Percentiles rank a stretch among this genome's conserved stretches.
Evolutionary conservation across 345 rosid species (phyloP).

Genomic region (Hibiscus tridactylites): DNA sequence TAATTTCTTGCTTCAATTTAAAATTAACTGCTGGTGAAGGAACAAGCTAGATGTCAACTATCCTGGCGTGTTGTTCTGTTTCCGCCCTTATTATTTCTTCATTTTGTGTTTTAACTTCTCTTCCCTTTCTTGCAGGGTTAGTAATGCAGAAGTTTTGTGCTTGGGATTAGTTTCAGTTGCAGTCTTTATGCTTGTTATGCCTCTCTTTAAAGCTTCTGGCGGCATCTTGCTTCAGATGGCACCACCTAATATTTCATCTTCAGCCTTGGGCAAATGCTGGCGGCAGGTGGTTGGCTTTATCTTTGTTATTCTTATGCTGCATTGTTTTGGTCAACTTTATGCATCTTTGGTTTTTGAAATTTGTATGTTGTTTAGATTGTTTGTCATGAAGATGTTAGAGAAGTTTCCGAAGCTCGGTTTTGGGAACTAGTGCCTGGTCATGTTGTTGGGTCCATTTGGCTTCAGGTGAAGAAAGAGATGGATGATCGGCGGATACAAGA

Average conservation of each 20-base stretch:
- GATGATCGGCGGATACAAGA: constrained; percentile 51
- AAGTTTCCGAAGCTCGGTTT: constrained; percentile 79
- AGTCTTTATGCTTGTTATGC: constrained; percentile 82
- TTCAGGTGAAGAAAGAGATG: constrained; percentile 65
- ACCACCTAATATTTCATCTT: constrained; percentile 77
- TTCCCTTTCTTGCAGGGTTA: constrained; percentile 51
- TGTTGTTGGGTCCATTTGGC: constrained; percentile 66
- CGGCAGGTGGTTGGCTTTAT: constrained; percentile 56
- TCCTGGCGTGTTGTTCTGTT: background rate
- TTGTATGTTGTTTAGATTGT: constrained; percentile 37
- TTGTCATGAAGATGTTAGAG: constrained; percentile 62
- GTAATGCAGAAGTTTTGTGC: constrained; percentile 89
- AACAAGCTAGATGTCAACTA: background rate
- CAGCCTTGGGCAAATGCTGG: constrained; percentile 82
- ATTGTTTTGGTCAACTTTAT: background rate
- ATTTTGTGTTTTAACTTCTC: background rate
- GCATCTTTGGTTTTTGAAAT: background rate
- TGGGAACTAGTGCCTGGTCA: constrained; percentile 98
- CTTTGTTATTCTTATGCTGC: background rate
- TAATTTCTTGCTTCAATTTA: constrained; percentile 23
- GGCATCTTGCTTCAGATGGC: constrained; percentile 92
- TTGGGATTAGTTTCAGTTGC: constrained; percentile 78
- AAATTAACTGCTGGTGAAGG: background rate
- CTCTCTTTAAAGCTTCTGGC: constrained; percentile 72
- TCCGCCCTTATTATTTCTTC: background rate